These are phyloP conservation scores for Globisporangium cederbergense DNA, from an alignment of 352 stramenopile species.

Conservation along the genomic window DNA sequence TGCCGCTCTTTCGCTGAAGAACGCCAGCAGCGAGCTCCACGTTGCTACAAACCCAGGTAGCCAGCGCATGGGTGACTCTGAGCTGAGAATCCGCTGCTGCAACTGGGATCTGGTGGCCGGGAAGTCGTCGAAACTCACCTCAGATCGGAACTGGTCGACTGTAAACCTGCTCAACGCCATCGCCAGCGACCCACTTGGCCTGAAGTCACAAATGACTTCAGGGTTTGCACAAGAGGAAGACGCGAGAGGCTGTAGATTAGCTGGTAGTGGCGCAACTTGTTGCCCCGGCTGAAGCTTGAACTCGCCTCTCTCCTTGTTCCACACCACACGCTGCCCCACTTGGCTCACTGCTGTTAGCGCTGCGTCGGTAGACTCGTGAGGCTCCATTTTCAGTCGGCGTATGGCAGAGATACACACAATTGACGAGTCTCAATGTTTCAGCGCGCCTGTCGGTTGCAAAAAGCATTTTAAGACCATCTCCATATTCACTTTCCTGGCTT, in stretches of 20 bases:
- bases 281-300: constrained; percentile 8
- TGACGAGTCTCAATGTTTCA: neutral
- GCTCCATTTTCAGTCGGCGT: neutral
- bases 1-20: neutral
- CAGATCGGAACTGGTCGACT: neutral
- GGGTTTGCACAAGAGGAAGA: neutral
- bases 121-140: neutral
- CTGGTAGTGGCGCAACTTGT: neutral
- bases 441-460: neutral
- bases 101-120: neutral
- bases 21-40: constrained; percentile 6
- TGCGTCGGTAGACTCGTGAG: neutral
- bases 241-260: neutral
- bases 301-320: constrained; percentile 8
- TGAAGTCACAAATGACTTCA: neutral
- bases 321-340: constrained; percentile 10
- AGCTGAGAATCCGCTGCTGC: neutral
- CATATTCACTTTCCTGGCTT: neutral
- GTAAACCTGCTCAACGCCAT: neutral
- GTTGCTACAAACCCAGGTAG: constrained; percentile 6
- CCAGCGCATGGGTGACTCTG: neutral
- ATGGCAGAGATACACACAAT: neutral
- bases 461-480: neutral
- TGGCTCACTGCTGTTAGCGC: neutral
- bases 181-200: neutral